Base-by-base conservation (phyloP, 1,139 yeast species). In the Komagataea norvegica region DNA sequence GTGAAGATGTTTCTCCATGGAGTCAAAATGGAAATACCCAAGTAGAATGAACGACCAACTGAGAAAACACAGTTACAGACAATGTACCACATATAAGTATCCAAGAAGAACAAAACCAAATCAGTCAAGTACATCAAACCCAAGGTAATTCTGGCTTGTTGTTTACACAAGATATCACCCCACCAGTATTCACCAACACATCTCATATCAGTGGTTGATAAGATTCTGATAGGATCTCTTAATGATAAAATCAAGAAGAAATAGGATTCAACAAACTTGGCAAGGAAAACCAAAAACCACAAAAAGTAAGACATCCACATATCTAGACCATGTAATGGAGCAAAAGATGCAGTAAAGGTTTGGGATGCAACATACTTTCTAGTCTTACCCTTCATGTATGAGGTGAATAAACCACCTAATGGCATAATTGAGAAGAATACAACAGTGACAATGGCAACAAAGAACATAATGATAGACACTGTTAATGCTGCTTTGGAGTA, bases 1-100 rank as follows among this genome's bases (percentile, higher is more conserved):
- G 96, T 82, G 72, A 89, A 91, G 57, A 91, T 89, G 64, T 91
- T 91, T 79, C 97, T 84, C 98, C 98, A 91, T 46, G 98, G 98
- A 39, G 98, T 91, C 73, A 89, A 81, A 51, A 91, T 89, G 37
- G 97, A 91, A 57, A 91, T 88, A 82, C 98, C 98, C 65, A 91
- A 74, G 73, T 89, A 91, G 76, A 91, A 91, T 20, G 97, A 91
- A 62, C 96, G 86, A 55, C 95, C 96, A 57, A 91, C 88, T 45
- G 97, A 89, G 76, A 86, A 88, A 54, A 87, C 76, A 65, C 95
- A 84, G 77, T 89, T 91, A 64, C 86, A 81, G 54, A 91, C 73
- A 73, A 91, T 89, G 74, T 89, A 91, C 97, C 98, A 91, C 83
- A 91, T 77, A 65, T 87, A 91, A 51, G 97, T 87, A 83, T 91